A percentile compares a stretch with the other conserved stretches of the same genome.
phyloP scores from a whole-genome alignment of 2,329 filamentous ascomycete genomes.

The Aspergillus clavatus region DNA sequence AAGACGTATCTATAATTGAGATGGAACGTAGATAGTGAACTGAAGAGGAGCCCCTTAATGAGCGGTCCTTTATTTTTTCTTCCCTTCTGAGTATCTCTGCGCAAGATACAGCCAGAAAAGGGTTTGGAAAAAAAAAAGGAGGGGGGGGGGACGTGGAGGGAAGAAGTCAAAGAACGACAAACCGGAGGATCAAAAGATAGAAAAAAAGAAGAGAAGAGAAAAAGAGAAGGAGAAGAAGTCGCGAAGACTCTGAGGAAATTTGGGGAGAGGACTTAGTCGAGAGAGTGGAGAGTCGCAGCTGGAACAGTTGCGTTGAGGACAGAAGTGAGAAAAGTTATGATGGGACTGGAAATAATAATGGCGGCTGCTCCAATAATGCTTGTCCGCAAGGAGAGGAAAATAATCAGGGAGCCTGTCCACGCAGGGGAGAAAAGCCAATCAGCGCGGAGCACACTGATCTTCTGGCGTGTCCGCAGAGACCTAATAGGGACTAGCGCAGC shows the following conservation, averaged over 20 bases:
- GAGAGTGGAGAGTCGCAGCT: constrained; percentile 25
- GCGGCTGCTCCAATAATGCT: not conserved
- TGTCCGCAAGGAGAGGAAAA: constrained; percentile 1
- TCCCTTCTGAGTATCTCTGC: constrained; percentile 3
- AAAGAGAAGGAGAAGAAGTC: constrained; percentile 58
- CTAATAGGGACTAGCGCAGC: constrained; percentile 23
- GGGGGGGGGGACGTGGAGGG: no score
- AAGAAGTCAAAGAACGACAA: constrained; percentile 5
- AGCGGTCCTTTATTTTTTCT: constrained; percentile 7
- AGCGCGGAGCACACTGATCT: no score
- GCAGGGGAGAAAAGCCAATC: no score
- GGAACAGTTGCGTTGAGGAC: constrained; percentile 12
- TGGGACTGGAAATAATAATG: no score
- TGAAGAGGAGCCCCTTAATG: constrained; percentile 1
- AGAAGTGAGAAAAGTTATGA: constrained; percentile 13
- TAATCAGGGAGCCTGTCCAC: not conserved
- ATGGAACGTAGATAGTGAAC: constrained; percentile 5
- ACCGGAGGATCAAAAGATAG: constrained; percentile 53
- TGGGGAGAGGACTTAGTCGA: constrained; percentile 14
- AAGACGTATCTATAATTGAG: not conserved
- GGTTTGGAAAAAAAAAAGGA: no score
- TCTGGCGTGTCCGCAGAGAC: constrained; percentile 23
- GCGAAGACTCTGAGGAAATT: constrained; percentile 10
- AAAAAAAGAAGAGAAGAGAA: constrained; percentile 53
- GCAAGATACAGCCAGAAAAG: constrained; percentile 13